These are phyloP conservation scores for Populus tremula DNA, from an alignment of 345 rosid species.

Conservation along the genomic window DNA sequence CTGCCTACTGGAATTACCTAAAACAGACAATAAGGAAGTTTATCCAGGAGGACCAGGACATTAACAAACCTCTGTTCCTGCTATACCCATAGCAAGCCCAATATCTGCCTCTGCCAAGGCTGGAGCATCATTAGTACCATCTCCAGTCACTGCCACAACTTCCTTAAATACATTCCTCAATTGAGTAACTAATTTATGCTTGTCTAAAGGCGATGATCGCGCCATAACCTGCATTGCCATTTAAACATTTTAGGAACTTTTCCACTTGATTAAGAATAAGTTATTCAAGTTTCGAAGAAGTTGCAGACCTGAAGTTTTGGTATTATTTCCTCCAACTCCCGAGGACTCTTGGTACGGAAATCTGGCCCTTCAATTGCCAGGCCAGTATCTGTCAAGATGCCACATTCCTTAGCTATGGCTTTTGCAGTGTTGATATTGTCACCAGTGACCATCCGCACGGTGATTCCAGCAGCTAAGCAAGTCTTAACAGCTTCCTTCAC, in stretches of 20 bases:
- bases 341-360: conserved; percentile 54
- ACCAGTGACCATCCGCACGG: conserved; percentile 34
- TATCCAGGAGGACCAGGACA: neutral
- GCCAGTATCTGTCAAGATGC: conserved; percentile 40
- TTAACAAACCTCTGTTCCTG: conserved; percentile 33
- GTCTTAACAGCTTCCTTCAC: conserved; percentile 34
- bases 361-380: conserved; percentile 73
- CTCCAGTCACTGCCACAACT: conserved; percentile 36
- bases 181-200: conserved; percentile 32
- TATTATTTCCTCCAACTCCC: conserved; percentile 50
- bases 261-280: neutral
- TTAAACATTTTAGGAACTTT: neutral
- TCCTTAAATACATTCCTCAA: conserved; percentile 24
- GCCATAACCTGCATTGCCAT: conserved; percentile 31
- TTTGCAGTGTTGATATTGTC: conserved; percentile 37
- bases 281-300: neutral
- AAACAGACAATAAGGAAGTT: neutral
- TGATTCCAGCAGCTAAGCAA: conserved; percentile 31
- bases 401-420: conserved; percentile 39
- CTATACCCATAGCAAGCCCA: conserved; percentile 37
- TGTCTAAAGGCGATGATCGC: conserved; percentile 30
- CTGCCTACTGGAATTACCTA: neutral
- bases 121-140: conserved; percentile 36
- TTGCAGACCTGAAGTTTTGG: conserved; percentile 50
- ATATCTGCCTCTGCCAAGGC: conserved; percentile 37